Evolutionary conservation across 192 early-diverging fungal genomes (phyloP).

Genomic region (Chytriomyces hyalinus): DNA sequence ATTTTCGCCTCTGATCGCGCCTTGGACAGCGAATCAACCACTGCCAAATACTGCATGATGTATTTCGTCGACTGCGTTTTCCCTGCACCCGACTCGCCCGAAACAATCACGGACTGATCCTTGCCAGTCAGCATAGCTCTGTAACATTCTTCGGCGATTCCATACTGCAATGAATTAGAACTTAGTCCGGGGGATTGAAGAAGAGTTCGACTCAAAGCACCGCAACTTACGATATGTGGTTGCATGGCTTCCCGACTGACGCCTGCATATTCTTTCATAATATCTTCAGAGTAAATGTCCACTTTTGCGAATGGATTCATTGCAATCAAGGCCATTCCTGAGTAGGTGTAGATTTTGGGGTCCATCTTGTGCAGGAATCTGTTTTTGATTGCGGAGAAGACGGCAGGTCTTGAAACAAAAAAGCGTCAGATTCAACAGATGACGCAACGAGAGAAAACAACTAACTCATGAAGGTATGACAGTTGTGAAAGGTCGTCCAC

Average conservation of each 20-base stretch:
- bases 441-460: background rate
- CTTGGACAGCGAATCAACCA: constrained; percentile 36
- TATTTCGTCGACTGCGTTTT: constrained; percentile 90
- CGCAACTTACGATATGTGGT: constrained; percentile 70
- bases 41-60: constrained; percentile 88
- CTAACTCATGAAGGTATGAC: constrained; percentile 39
- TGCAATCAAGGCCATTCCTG: constrained; percentile 91
- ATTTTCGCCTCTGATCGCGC: background rate
- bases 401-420: constrained; percentile 22
- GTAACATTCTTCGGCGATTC: constrained; percentile 93
- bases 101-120: constrained; percentile 93
- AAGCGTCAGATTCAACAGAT: background rate
- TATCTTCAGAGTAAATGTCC: constrained; percentile 79
- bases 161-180: constrained; percentile 55
- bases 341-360: constrained; percentile 85
- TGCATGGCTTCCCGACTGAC: constrained; percentile 80
- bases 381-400: constrained; percentile 24
- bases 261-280: constrained; percentile 81
- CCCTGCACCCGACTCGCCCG: constrained; percentile 92
- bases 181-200: too few species aligned
- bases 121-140: constrained; percentile 83
- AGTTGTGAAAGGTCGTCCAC: constrained; percentile 30
- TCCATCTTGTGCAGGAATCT: background rate
- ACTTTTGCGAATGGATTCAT: constrained; percentile 86
- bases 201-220: background rate